Conservation (phyloP, 495 filamentous ascomycete genomes). For the Xylaria grammica region DNA sequence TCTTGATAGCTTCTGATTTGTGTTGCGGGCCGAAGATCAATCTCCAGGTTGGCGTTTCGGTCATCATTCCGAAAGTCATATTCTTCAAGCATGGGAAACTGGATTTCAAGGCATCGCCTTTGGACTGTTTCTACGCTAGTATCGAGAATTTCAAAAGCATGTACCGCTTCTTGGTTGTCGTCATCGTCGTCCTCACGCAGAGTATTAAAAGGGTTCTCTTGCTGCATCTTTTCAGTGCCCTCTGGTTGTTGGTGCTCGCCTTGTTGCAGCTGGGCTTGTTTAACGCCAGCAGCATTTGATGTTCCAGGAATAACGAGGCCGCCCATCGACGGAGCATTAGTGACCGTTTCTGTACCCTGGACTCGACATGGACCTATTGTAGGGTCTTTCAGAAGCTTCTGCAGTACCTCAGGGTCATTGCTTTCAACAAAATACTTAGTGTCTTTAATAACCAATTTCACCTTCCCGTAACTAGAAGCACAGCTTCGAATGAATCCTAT, state of each 20-base stretch:
- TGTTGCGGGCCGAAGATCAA: constrained; percentile 83
- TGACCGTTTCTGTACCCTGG: constrained; percentile 68
- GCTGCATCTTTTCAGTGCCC: constrained; percentile 37
- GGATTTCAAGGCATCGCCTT: constrained; percentile 85
- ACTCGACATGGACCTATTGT: constrained; percentile 52
- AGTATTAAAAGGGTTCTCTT: constrained; percentile 54
- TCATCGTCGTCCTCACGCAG: constrained; percentile 88
- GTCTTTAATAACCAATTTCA: constrained; percentile 92
- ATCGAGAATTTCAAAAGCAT: constrained; percentile 90
- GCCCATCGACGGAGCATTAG: constrained; percentile 86
- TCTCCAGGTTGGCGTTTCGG: constrained; percentile 86
- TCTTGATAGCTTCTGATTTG: constrained; percentile 94
- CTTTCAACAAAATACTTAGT: constrained; percentile 95
- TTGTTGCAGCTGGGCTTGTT: constrained; percentile 60
- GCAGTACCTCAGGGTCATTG: constrained; percentile 80
- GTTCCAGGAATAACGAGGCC: constrained; percentile 93
- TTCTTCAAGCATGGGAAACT: constrained; percentile 88
- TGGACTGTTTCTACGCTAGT: constrained; percentile 82
- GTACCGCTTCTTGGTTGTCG: constrained; percentile 84
- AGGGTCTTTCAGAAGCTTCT: constrained; percentile 72
- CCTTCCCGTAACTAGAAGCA: constrained; percentile 91
- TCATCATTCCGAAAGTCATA: constrained; percentile 98
- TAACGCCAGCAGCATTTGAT: constrained; percentile 84
- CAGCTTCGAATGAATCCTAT: constrained; percentile 79
- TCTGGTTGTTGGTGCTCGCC: constrained; percentile 34